These are phyloP conservation scores for Phytomonas sp. DNA, from an alignment of 208 protist genomes.

Conservation along the genomic window DNA sequence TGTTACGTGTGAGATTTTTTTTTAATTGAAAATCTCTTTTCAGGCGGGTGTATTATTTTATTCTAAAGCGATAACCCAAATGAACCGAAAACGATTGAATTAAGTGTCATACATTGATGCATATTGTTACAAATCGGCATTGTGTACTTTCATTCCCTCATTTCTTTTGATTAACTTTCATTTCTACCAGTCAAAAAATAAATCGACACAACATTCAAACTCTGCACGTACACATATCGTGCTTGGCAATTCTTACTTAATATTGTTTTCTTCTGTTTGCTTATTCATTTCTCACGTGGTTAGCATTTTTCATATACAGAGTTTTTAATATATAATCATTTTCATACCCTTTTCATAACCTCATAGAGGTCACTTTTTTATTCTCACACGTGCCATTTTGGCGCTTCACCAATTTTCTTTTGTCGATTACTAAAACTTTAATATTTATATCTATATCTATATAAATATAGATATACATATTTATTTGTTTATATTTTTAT, in stretches of 20 bases:
- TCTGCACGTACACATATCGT: conserved; percentile 2
- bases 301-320: background rate
- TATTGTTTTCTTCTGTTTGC: background rate
- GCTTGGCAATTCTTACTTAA: conserved; percentile 3
- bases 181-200: background rate
- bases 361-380: background rate
- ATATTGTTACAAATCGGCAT: background rate
- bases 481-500: conserved; percentile 6
- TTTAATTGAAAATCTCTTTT: background rate
- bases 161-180: background rate
- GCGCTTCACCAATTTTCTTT: conserved; percentile 8
- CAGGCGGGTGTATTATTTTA: background rate
- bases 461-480: conserved; percentile 11
- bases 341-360: background rate
- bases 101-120: background rate
- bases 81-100: background rate
- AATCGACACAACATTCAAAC: conserved; percentile 2
- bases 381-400: conserved; percentile 5
- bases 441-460: background rate
- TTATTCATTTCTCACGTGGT: background rate
- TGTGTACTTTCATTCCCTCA: background rate
- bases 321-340: background rate
- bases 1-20: background rate
- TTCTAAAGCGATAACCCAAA: background rate
- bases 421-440: conserved; percentile 6